Conservation (phyloP, 495 filamentous ascomycete species). For the Chaetomium tenue region DNA sequence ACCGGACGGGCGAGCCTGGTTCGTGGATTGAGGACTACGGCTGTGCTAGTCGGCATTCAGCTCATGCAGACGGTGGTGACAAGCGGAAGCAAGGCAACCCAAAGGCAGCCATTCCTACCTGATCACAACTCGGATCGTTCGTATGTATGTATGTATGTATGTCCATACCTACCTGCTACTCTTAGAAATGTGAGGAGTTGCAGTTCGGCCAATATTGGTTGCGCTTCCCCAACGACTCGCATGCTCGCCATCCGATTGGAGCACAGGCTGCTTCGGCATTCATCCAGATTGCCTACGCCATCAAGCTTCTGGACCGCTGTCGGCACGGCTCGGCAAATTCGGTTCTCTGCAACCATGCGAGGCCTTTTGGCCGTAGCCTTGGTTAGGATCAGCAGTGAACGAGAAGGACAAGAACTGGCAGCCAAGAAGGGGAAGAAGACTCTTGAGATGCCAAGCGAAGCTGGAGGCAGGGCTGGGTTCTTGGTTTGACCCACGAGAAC, state of each 20-base stretch:
- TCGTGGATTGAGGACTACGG: constrained; percentile 1
- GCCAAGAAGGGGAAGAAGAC: neutral
- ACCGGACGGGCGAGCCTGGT: constrained; percentile 8
- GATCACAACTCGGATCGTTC: neutral
- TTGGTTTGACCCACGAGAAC: neutral
- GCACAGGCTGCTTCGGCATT: constrained; percentile 19
- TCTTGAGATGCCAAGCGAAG: neutral
- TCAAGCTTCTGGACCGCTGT: constrained; percentile 5
- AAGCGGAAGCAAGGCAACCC: constrained; percentile 10
- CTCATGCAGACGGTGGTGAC: constrained; percentile 1
- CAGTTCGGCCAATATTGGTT: neutral
- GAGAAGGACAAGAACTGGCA: neutral
- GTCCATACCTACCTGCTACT: too few relatives aligned
- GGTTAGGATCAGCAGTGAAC: neutral
- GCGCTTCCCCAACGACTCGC: neutral
- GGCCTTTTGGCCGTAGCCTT: neutral
- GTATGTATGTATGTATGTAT: too few relatives aligned
- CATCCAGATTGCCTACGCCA: constrained; percentile 28
- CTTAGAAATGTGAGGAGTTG: neutral
- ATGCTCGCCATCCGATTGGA: constrained; percentile 4
- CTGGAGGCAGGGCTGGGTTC: constrained; percentile 1
- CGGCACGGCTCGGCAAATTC: constrained; percentile 21
- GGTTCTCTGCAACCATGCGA: neutral
- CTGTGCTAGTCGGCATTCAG: constrained; percentile 2
- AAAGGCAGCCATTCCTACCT: neutral